Base-by-base conservation (phyloP, 192 early-diverging fungal species). In the Podila epicladia region DNA sequence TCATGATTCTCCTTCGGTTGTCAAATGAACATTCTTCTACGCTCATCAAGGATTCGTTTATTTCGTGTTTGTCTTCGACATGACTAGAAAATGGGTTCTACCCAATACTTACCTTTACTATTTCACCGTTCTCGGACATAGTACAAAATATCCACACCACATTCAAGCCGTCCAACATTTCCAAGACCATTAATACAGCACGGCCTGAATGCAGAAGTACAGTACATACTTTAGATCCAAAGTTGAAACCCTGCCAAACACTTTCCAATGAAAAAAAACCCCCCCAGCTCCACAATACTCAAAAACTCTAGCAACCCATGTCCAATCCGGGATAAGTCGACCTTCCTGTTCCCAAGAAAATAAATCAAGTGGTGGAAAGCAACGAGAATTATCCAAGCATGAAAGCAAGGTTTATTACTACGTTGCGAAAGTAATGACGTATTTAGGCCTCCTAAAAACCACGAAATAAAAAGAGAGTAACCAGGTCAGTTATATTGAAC, bases 351-450 rank as follows among this genome's bases (percentile, higher is more conserved):
- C 75, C 65, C 26, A 67, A 58, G 66, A 58, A 9, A 37, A 60
- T 62, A 62, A 33, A 61, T 17, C 41, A 33, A 61, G 64, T 73
- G 77, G 66, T 80, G 77, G 65, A 71, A 71, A 73, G 72, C 53
- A 55, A 55, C 24, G 77, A 80, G 77, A 80, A 80, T 80, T 80
- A 80, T 80, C 77, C 77, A 80, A 80, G 77, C 77, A 71, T 80
- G 53, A 64, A 66, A 73, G 77, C 77, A 80, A 69, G 77, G 77
- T 80, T 80, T 80, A 80, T 80, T 80, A 63, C 77, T 80, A 80
- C 77, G 69, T 71, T 80, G 77, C 71, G 71, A 80, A 71, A 72
- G 69, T 68, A 65, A 67, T 28, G 33, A 15, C 53, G 13, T n/a
- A 80, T 73, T 80, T 80, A 80, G 64, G 70, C 71, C 77, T 80